Conservation (phyloP, 768 basidiomycete genomes). For the Chlorophyllum brunneum region DNA sequence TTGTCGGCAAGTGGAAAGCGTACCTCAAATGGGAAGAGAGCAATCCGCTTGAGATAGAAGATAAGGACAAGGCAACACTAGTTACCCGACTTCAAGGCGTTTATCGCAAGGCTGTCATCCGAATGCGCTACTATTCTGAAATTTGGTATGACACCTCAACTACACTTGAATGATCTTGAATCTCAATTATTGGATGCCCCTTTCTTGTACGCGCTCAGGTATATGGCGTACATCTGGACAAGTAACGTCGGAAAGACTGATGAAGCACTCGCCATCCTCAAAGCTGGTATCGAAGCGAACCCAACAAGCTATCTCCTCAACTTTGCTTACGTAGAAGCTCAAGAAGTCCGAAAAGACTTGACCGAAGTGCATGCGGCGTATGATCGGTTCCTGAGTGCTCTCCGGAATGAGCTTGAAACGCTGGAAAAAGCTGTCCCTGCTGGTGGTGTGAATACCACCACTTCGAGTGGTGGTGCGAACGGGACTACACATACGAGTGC, state of each 20-base stretch:
- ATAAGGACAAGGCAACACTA: conserved; percentile 67
- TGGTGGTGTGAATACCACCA: conserved; percentile 5
- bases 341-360: conserved; percentile 52
- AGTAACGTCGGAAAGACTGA: conserved; percentile 69
- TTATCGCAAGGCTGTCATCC: conserved; percentile 84
- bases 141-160: conserved; percentile 64
- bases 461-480: conserved; percentile 8
- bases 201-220: conserved; percentile 47
- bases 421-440: conserved; percentile 44
- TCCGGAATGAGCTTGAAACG: conserved; percentile 61
- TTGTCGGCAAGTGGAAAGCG: conserved; percentile 84
- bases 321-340: conserved; percentile 82
- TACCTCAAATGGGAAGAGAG: conserved; percentile 95
- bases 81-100: conserved; percentile 73
- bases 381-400: conserved; percentile 64
- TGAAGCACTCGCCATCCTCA: conserved; percentile 77
- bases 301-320: conserved; percentile 83
- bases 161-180: neutral
- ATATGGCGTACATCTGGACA: conserved; percentile 88
- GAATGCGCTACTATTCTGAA: conserved; percentile 93
- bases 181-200: neutral
- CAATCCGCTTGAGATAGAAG: conserved; percentile 91
- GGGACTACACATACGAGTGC: conserved; percentile 40
- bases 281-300: conserved; percentile 85
- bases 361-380: conserved; percentile 69